These are phyloP conservation scores for Neopestalotiopsis sp. DNA, from an alignment of 2,329 filamentous ascomycete species.

Conservation along the genomic window DNA sequence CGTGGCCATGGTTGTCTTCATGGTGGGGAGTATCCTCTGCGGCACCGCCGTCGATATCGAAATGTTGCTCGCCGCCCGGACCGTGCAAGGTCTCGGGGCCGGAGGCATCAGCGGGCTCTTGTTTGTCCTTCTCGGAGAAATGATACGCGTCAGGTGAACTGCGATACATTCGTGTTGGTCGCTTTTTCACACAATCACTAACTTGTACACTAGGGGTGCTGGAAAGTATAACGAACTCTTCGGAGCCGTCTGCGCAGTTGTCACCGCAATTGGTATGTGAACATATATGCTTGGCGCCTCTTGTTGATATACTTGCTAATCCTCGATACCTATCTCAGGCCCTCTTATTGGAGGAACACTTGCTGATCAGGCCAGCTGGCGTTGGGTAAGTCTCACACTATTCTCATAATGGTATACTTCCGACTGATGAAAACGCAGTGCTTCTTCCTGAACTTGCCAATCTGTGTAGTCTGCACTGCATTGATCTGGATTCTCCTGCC, in stretches of 20 bases:
- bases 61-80: conserved; percentile 8
- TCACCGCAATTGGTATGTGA: not conserved
- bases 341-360: conserved; percentile 7
- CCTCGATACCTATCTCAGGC: not conserved
- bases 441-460: conserved; percentile 1
- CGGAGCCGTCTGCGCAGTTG: not conserved
- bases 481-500: not conserved
- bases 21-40: conserved; percentile 2
- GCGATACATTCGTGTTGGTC: not conserved
- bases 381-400: not conserved
- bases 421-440: not conserved
- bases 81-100: not conserved
- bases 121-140: conserved; percentile 1
- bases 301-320: not conserved
- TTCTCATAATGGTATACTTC: not conserved
- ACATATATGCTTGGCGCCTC: not conserved
- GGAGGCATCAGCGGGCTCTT: conserved; percentile 6
- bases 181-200: not conserved
- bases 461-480: not conserved
- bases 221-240: conserved; percentile 4
- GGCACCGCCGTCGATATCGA: conserved; percentile 6
- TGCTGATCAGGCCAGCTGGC: not conserved
- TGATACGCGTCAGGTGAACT: conserved; percentile 1
- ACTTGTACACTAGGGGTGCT: not conserved
- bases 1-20: conserved; percentile 5